Evolutionary conservation across 2,329 filamentous ascomycete species (phyloP), one percentile per base, ranked within the genome.

Genomic region (Apiospora sp.): DNA sequence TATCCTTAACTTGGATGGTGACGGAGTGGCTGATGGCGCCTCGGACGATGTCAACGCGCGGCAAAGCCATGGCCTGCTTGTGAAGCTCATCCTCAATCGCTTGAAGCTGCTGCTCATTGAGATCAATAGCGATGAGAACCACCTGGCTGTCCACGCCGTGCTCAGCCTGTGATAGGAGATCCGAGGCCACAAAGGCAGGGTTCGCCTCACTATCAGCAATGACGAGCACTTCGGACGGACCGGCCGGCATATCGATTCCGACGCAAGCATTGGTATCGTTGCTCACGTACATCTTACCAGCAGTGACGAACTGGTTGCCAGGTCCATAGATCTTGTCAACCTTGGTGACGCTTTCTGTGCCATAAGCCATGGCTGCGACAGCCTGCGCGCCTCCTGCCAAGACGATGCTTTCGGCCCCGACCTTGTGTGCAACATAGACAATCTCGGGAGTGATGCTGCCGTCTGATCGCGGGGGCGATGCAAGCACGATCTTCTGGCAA

Each of bases 261-360:
- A 98, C 95, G 30, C 94, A 93, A 16, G 96, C 96, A 73, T 95
- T 97, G 64, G 96, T 98, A 81, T 99, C 96, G 83, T 99, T 99
- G 83, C 93, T 94, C 61, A 99, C 96, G 78, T 95, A 89, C 96
- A 99, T 99, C 89, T 99, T 99, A 70, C 94, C 96, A 0, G 96
- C 96, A 0, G 96, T 99, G 54, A 99, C 96, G 80, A 98, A 99
- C 83, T 98, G 96, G 84, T 99, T 99, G 48, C 96, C 96, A 3
- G 96, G 96, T 0, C 96, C 96, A 16, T 98, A 90, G 77, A 99
- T 98, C 90, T 99, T 99, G 87, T 99, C 96, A 10, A 99, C 96
- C 86, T 99, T 99, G 82, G 88, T 94, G 69, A 99, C 91, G 77
- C 92, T 96, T 83, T 98, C 93, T 0, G 96, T 99, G 68, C 96